Evolutionary conservation across 495 filamentous ascomycete genomes (phyloP).

Genomic region (Xanthoparmelia taractica): DNA sequence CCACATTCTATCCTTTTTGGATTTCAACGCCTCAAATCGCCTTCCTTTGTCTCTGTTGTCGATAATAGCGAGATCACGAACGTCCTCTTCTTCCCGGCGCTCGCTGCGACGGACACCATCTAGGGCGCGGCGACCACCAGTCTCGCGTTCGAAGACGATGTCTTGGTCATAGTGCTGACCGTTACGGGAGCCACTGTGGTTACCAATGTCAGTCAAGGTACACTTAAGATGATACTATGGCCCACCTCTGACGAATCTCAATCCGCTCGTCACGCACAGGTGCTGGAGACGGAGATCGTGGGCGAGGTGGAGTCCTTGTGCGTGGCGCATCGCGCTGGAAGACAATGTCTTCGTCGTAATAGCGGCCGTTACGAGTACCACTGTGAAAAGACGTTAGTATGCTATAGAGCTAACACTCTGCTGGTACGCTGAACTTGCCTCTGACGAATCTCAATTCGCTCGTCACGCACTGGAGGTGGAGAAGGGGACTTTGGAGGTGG

Average conservation of each 20-base stretch:
- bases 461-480: conserved; percentile 30
- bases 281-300: conserved; percentile 21
- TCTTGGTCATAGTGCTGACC: conserved; percentile 47
- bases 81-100: conserved; percentile 40
- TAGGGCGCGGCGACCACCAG: conserved; percentile 18
- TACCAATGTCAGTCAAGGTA: conserved; percentile 1
- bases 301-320: conserved; percentile 16
- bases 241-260: conserved; percentile 42
- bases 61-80: conserved; percentile 31
- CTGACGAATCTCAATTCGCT: conserved; percentile 47
- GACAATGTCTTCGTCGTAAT: conserved; percentile 52
- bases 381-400: conserved; percentile 10
- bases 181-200: conserved; percentile 21
- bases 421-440: conserved; percentile 26
- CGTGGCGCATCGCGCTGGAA: conserved; percentile 43
- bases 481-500: conserved; percentile 20
- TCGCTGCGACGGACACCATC: conserved; percentile 42
- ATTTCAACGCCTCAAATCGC: conserved; percentile 36
- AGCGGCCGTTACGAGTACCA: conserved; percentile 28
- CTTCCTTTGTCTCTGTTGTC: conserved; percentile 36
- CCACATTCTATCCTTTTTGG: conserved; percentile 65
- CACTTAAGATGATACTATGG: not conserved
- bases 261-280: conserved; percentile 41
- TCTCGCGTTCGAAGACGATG: conserved; percentile 50
- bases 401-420: not conserved